A percentile compares a stretch with the other conserved stretches of the same genome.
phyloP scores from a whole-genome alignment of 2,329 filamentous ascomycete genomes.

The Hypoxylon sp. region DNA sequence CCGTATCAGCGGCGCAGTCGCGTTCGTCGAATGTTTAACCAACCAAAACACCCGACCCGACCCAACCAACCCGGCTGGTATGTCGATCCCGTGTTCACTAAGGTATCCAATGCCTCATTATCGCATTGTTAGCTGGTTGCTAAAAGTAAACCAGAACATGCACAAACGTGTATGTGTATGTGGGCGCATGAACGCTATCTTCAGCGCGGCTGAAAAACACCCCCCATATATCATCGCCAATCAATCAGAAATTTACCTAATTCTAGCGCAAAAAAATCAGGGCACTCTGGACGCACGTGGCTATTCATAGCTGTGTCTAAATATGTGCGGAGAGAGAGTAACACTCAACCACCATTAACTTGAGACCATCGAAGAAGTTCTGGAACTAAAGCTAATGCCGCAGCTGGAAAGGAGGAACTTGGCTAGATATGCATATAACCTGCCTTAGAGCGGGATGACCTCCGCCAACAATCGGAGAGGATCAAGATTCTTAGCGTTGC shows the following conservation, averaged over 20 bases:
- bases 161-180: not conserved
- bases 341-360: not conserved
- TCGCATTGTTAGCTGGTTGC: not conserved
- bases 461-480: constrained; percentile 2
- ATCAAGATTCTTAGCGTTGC: not conserved
- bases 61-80: no score
- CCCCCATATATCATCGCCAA: not conserved
- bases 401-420: not conserved
- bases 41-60: not conserved
- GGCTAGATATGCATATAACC: not conserved
- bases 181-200: not conserved
- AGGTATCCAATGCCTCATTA: not conserved
- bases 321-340: not conserved
- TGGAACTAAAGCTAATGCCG: not conserved
- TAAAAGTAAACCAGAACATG: constrained; percentile 1
- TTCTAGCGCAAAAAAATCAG: not conserved
- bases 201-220: not conserved
- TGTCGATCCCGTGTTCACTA: not conserved
- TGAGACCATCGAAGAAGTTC: not conserved
- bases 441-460: not conserved
- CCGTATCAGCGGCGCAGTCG: not conserved
- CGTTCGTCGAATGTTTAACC: not conserved
- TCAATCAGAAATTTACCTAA: constrained; percentile 1
- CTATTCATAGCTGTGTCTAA: constrained; percentile 18
- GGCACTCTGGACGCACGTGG: constrained; percentile 13